Conservation (phyloP, 192 early-diverging fungal genomes). For the Phlyctochytrium bullatum region DNA sequence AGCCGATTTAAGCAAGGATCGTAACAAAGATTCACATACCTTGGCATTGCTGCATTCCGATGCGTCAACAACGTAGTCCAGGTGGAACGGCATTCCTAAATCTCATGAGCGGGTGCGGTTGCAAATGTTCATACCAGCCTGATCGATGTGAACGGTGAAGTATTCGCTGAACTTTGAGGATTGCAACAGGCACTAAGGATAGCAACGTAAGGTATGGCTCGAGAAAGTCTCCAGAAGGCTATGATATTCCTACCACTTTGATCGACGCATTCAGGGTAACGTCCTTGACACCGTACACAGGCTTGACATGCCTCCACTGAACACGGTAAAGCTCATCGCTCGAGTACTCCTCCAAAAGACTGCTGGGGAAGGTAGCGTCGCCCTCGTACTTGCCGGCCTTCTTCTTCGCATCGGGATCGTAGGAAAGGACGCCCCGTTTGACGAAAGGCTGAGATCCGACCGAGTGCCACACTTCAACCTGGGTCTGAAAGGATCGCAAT, state of each 20-base stretch:
- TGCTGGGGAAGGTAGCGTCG: not conserved
- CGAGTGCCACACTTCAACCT: not conserved
- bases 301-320: slow-evolving; percentile 3
- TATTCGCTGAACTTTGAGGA: slow-evolving; percentile 21
- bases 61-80: slow-evolving; percentile 26
- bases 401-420: slow-evolving; percentile 27
- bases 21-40: not conserved
- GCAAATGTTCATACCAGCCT: slow-evolving; percentile 13
- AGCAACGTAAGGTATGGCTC: not conserved
- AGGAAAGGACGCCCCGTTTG: slow-evolving; percentile 15
- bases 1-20: no score
- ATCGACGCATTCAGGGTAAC: slow-evolving; percentile 16
- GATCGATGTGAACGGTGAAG: slow-evolving; percentile 25
- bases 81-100: slow-evolving; percentile 22
- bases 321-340: slow-evolving; percentile 16
- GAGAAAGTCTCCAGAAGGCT: not conserved
- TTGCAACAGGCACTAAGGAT: slow-evolving; percentile 25
- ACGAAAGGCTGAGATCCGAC: slow-evolving; percentile 7
- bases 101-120: not conserved
- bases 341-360: not conserved
- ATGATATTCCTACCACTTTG: slow-evolving; percentile 13
- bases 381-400: slow-evolving; percentile 24
- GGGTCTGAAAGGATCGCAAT: not conserved
- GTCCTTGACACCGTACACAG: not conserved
- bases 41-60: not conserved